Base-by-base conservation (phyloP, 1,139 yeast genomes). In the Candida anutae region DNA sequence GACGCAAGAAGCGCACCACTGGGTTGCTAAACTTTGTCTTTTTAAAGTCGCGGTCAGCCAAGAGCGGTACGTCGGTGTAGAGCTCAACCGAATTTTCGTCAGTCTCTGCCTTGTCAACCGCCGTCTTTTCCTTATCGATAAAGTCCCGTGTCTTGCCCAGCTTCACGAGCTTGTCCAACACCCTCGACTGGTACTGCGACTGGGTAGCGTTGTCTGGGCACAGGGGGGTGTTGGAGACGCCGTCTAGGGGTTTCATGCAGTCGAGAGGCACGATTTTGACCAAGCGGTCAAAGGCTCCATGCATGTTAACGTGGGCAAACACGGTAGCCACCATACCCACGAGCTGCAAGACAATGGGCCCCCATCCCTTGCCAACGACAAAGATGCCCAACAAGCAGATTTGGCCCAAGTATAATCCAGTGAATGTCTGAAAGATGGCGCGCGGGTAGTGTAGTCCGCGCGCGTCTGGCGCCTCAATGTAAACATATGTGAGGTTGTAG, bases 361-460 rank as follows among this genome's bases (percentile, higher is more conserved):
- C 96, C 95, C 95, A 88, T 32, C 94, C 83, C 65, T 85, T 84
- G 38, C 94, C 93, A 45, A 87, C 85, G 16, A 77, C 84, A 50
- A 87, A 85, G 38, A 90, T 63, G 32, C 94, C 96, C 39, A 88
- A 58, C 47, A 90, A 49, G 60, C 95, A 84, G 18, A 87, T 55
- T 55, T 90, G 90, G 13, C 93, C 94, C 39, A 90, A 55, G 53
- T 90, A 90, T 25, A 90, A 56, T 32, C 97, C 97, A 23, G 82
- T 78, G 48, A 90, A 76, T 0, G 90, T 77, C 57, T 90, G 95
- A 55, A 78, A 80, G 37, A 90, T 60, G 2, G 96, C 96, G 40
- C 79, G 70, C 32, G 95, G 94, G 51, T 85, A 90, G 55, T 79
- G 80, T 35, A 78, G 63, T 26, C 98, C 98, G 53, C 94, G 74